Percentiles rank a stretch among this genome's conserved stretches.
Evolutionary conservation across 1,284 basidiomycete genomes (phyloP).

Genomic region (Apiotrichum siamense): DNA sequence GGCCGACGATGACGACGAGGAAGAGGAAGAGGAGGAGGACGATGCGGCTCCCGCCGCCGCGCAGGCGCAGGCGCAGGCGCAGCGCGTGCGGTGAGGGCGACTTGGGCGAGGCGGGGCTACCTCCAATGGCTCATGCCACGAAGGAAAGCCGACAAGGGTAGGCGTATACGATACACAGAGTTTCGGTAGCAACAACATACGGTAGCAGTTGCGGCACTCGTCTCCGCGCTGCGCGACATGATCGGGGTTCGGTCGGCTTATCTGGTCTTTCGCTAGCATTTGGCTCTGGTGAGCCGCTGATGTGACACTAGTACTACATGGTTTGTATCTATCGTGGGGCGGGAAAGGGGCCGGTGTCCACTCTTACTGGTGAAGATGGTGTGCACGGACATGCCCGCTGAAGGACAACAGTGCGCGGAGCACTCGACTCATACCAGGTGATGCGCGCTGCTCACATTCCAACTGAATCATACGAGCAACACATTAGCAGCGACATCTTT

Average conservation of each 20-base stretch:
- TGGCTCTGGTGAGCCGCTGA: conserved; percentile 1
- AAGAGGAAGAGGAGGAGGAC: conserved; percentile 36
- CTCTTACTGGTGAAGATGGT: not conserved
- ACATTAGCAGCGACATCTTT: no score
- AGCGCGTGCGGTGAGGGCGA: not conserved
- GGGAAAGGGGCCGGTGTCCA: not conserved
- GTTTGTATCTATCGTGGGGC: not conserved
- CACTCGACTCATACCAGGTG: no score
- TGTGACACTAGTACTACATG: conserved; percentile 2
- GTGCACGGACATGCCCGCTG: not conserved
- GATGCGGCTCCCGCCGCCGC: conserved; percentile 7
- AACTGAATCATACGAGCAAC: no score
- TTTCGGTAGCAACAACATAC: no score
- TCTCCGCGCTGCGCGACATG: not conserved
- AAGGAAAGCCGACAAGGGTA: no score
- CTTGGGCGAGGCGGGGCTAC: not conserved
- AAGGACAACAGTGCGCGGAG: no score
- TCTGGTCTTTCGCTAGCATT: conserved; percentile 5
- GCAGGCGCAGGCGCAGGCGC: not conserved
- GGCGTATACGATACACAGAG: no score
- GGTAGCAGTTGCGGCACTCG: not conserved
- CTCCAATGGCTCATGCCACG: no score
- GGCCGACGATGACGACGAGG: conserved; percentile 25
- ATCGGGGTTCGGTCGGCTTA: not conserved
- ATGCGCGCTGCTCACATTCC: no score